These are phyloP conservation scores for Calonectria honghensis DNA, from an alignment of 2,329 filamentous ascomycete species.

Conservation along the genomic window DNA sequence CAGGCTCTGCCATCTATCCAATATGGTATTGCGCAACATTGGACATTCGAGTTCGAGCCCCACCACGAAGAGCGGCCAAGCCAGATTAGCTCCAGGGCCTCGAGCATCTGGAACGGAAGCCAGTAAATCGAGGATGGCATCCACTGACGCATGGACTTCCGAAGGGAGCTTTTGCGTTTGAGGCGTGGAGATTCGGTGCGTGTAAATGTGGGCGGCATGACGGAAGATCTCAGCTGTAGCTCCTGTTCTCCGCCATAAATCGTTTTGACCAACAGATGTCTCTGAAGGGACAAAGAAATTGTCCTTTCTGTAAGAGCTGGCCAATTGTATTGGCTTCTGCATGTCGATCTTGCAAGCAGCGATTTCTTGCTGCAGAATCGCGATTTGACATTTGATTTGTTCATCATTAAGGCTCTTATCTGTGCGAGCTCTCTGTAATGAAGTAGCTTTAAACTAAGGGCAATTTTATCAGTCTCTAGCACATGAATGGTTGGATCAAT, in stretches of 20 bases:
- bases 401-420: not conserved
- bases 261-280: conserved; percentile 16
- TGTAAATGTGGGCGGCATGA: conserved; percentile 18
- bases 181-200: not conserved
- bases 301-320: not conserved
- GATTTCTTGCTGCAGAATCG: conserved; percentile 4
- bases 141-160: not conserved
- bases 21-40: not conserved
- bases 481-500: not conserved
- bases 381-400: not conserved
- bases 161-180: not conserved
- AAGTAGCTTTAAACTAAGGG: not conserved
- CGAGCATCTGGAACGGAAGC: not conserved
- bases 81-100: conserved; percentile 12
- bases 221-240: conserved; percentile 24
- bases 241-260: conserved; percentile 2
- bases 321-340: conserved; percentile 2
- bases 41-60: not conserved
- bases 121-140: not conserved
- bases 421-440: not conserved
- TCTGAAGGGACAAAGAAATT: conserved; percentile 1
- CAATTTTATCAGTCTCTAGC: not conserved
- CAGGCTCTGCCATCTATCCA: conserved; percentile 17
- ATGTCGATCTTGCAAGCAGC: conserved; percentile 13
- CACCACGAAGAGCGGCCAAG: conserved; percentile 17